Base-by-base conservation (phyloP, 1,284 basidiomycete species). In the Irpex sp. region DNA sequence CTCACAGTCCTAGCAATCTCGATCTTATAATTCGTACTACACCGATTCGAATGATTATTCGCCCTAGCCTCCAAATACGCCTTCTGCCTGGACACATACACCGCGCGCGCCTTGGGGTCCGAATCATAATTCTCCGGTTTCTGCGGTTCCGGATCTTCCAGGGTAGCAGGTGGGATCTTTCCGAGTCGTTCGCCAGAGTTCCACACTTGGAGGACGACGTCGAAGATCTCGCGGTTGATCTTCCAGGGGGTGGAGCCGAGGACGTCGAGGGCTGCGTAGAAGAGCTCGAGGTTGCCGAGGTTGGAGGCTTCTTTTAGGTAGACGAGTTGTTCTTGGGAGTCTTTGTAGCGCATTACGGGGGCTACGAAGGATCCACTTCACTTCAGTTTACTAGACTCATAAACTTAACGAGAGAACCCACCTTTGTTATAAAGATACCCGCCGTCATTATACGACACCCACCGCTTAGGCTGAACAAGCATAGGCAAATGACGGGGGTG, bases 401-500 rank as follows among this genome's bases (percentile, higher is more conserved):
- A 28, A 28, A 28, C 28, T 28, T 5, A 28, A 28, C 2, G 28
- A 28, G 6, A 56, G 36, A 10, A 75, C 84, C 61, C 66, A 92
- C 91, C 83, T 65, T 81, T 84, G 70, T 89, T 91, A 63, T 85
- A 84, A 37, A 96, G 77, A 74, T 98, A 98, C 2, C 91, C 94
- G 14, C 96, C 97, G 49, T 89, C 80, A 63, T 92, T 84, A 68
- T 88, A 83, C 61, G 79, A 80, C 1, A 90, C 73, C 96, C 96
- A 99, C 0, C 92, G 91, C 67, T 88, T 88, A 1, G 97, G 96
- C 62, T 88, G 88, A 21, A 97, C 86, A 2, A 99, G 82, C 96
- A 99, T 99, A 7, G 96, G 96, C 53, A 99, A 80, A 73, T 97
- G 93, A 7, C 96, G 90, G 14, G 96, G 94, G 73, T 96, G 94